Base-by-base conservation (phyloP, 1,284 basidiomycete species). In the Anthracocystis walkeri region DNA sequence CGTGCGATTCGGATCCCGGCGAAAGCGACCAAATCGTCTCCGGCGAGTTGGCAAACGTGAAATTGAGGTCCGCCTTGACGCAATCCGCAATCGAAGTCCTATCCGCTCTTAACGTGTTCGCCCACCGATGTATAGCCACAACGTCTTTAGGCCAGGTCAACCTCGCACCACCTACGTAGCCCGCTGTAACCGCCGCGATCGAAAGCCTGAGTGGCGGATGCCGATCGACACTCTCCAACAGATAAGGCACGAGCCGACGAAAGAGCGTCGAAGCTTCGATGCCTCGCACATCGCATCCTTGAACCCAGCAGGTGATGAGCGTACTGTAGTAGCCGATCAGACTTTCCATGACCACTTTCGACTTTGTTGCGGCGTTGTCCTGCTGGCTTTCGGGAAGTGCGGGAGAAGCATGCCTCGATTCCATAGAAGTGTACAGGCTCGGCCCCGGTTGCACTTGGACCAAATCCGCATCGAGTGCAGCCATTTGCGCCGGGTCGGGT, bases 281-380 rank as follows among this genome's bases (percentile, higher is more conserved):
- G 4, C 70, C 70, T n/a, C 65, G 60, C 8, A 66, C 70, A 31
- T 73, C 65, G 38, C 70, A 73, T 6, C 70, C 70, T 20, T 67
- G 65, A 12, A 61, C 57, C 70, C 70, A 73, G 48, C 70, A 73
- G 0, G 65, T 67, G 65, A 73, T 73, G 48, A 73, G 65, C 21
- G 70, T 73, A 51, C 60, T 61, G 49, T 73, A 73, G 54, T 73
- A 73, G 7, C 70, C 70, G 20, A 73, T 73, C 6, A 73, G 61
- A 25, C 65, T 67, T 48, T 73, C 70, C 65, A 73, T 60, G 25
- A 73, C 65, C 31, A 67, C 35, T 1, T 52, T 48, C 10, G 65
- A 64, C 35, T 67, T 67, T 33, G 10, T 33, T 33, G 31, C 31
- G 38, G 67, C 67, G n/a, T 38, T 56, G 48, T 57, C 61, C 0